Evolutionary conservation across 208 protist species (phyloP).

Genomic region (Acanthamoeba lugdunensis): DNA sequence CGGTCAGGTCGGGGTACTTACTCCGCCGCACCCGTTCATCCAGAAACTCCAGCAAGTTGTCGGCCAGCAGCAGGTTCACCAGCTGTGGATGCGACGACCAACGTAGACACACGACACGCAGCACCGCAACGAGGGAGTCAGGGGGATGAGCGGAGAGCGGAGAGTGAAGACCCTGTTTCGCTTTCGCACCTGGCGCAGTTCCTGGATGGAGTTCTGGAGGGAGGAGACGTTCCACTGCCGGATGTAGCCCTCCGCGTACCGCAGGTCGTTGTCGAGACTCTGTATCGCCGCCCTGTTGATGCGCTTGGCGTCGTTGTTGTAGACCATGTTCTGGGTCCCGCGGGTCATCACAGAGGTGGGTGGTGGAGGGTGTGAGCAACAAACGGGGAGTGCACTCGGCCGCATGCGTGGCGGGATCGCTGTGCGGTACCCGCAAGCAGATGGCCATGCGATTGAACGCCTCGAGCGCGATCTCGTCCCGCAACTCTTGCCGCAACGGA

Average conservation of each 20-base stretch:
- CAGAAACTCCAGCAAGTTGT: conserved; percentile 14
- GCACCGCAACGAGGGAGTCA: background rate
- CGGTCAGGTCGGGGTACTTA: background rate
- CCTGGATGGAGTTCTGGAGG: conserved; percentile 7
- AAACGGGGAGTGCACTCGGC: background rate
- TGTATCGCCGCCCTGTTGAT: conserved; percentile 41
- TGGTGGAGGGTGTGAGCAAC: background rate
- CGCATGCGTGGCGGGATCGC: background rate
- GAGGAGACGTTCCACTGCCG: background rate
- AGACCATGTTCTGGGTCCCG: background rate
- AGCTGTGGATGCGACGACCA: background rate
- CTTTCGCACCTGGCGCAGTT: conserved; percentile 37
- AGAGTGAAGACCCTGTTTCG: background rate
- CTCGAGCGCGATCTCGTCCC: conserved; percentile 29
- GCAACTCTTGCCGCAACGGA: conserved; percentile 25
- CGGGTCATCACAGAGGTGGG: background rate
- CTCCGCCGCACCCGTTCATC: background rate
- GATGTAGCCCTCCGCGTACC: conserved; percentile 9
- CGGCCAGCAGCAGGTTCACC: background rate
- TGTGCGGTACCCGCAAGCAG: background rate
- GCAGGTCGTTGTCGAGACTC: conserved; percentile 13
- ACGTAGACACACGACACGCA: too few species aligned
- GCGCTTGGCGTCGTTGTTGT: conserved; percentile 40
- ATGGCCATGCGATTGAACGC: conserved; percentile 35
- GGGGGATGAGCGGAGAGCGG: background rate